A percentile compares a stretch with the other conserved stretches of the same genome.
These are phyloP conservation scores for Nitzschia sp. DNA, from an alignment of 108 stramenopile genomes.

Conservation along the genomic window DNA sequence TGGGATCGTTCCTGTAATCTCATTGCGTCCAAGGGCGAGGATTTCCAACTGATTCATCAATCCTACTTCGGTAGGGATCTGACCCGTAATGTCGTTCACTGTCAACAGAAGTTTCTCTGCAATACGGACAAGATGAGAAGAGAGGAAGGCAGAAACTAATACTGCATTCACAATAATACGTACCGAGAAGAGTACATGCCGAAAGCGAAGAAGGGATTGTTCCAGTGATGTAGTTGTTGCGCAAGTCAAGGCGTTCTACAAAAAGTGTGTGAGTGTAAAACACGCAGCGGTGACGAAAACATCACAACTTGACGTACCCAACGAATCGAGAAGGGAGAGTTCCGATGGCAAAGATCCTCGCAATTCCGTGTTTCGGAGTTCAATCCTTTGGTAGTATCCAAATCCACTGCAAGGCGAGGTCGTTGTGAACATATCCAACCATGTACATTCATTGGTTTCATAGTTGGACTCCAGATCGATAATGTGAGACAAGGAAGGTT, in stretches of 20 bases:
- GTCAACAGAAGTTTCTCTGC: conserved; percentile 9
- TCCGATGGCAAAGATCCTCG: conserved; percentile 30
- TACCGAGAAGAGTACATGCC: conserved; percentile 22
- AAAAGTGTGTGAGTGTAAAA: background rate
- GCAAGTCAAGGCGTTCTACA: conserved; percentile 4
- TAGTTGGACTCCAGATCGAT: conserved; percentile 11
- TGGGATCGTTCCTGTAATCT: conserved; percentile 39
- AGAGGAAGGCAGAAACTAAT: background rate
- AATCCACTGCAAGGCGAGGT: conserved; percentile 15
- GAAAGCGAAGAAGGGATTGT: conserved; percentile 48
- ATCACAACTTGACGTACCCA: conserved; percentile 20
- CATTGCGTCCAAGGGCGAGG: conserved; percentile 28
- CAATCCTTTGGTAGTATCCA: conserved; percentile 20
- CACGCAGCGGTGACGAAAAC: no score
- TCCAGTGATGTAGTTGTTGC: conserved; percentile 19
- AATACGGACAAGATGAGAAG: background rate
- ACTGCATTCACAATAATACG: conserved; percentile 2
- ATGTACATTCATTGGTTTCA: conserved; percentile 33
- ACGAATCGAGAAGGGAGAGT: conserved; percentile 17
- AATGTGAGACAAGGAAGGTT: background rate
- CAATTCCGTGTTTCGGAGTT: conserved; percentile 10
- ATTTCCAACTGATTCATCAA: conserved; percentile 4
- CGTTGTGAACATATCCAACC: conserved; percentile 11
- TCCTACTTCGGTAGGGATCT: conserved; percentile 24
- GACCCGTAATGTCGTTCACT: conserved; percentile 18